These are phyloP conservation scores for Ruellia speciosa DNA, from an alignment of 305 asterid species.

Conservation along the genomic window DNA sequence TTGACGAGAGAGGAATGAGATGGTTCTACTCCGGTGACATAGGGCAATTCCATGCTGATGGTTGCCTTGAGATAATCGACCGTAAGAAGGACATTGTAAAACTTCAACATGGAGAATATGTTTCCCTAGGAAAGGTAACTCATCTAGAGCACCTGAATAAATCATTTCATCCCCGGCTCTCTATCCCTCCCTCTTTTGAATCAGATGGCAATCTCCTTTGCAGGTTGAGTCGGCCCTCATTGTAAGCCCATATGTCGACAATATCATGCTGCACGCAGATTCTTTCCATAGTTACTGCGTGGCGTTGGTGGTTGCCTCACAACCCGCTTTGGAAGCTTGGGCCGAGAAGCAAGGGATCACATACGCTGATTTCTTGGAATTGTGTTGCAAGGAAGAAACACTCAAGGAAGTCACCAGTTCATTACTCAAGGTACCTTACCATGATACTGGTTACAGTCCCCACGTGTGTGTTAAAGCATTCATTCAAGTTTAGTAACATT, in stretches of 20 bases:
- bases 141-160: neutral
- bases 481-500: neutral
- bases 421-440: slow-evolving; percentile 53
- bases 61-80: slow-evolving; percentile 92
- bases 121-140: slow-evolving; percentile 82
- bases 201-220: slow-evolving; percentile 15
- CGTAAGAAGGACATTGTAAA: slow-evolving; percentile 92
- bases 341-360: slow-evolving; percentile 53
- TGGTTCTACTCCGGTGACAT: slow-evolving; percentile 95
- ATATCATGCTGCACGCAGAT: slow-evolving; percentile 84
- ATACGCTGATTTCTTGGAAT: slow-evolving; percentile 49
- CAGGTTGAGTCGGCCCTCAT: slow-evolving; percentile 85
- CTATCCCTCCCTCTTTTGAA: neutral
- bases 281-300: slow-evolving; percentile 76
- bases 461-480: neutral
- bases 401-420: slow-evolving; percentile 69
- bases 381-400: slow-evolving; percentile 60
- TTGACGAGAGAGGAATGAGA: slow-evolving; percentile 75
- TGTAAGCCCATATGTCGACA: slow-evolving; percentile 67
- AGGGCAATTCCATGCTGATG: slow-evolving; percentile 80
- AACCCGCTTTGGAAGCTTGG: slow-evolving; percentile 67
- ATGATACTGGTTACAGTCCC: neutral
- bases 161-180: neutral
- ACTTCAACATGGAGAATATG: slow-evolving; percentile 97
- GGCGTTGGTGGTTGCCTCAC: slow-evolving; percentile 83